Conservation (phyloP, 1,139 yeast genomes). For the Blastobotrys serpentis region DNA sequence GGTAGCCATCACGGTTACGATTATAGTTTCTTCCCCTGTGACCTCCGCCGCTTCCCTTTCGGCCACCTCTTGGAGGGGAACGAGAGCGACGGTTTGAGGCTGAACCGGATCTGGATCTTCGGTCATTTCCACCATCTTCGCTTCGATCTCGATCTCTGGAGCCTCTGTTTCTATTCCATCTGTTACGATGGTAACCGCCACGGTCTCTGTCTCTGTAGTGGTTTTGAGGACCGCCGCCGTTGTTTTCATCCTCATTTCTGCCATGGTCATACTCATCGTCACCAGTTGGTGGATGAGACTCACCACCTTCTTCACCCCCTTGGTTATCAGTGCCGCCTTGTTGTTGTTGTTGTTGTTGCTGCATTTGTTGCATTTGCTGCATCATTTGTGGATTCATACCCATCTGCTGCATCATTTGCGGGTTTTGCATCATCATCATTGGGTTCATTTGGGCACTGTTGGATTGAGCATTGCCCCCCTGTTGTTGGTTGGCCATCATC, state of each 20-base stretch:
- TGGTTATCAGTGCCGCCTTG: slow-evolving; percentile 15
- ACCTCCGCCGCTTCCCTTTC: slow-evolving; percentile 34
- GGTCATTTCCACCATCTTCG: slow-evolving; percentile 7
- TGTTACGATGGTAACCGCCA: slow-evolving; percentile 16
- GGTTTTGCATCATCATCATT: slow-evolving; percentile 19
- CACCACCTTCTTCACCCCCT: slow-evolving; percentile 12
- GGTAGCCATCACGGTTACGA: slow-evolving; percentile 28
- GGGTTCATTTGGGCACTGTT: slow-evolving; percentile 25
- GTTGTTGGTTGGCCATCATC: slow-evolving; percentile 40
- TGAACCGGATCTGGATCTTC: slow-evolving; percentile 11
- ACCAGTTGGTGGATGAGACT: too few relatives aligned
- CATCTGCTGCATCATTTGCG: slow-evolving; percentile 20
- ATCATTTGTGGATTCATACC: slow-evolving; percentile 23
- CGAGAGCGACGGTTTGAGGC: slow-evolving; percentile 28
- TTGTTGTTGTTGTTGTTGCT: slow-evolving; percentile 19
- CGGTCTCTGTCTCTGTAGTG: slow-evolving; percentile 29
- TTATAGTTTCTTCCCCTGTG: slow-evolving; percentile 28
- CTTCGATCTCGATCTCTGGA: slow-evolving; percentile 5
- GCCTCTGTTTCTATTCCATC: not conserved
- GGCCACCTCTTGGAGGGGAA: slow-evolving; percentile 34
- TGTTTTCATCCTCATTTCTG: slow-evolving; percentile 23
- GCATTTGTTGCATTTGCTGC: slow-evolving; percentile 27
- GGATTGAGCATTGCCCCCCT: slow-evolving; percentile 28
- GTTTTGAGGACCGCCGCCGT: slow-evolving; percentile 18
- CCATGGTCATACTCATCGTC: slow-evolving; percentile 14